Evolutionary conservation across 2,329 filamentous ascomycete species (phyloP).

Genomic region (Claviceps spartinae): DNA sequence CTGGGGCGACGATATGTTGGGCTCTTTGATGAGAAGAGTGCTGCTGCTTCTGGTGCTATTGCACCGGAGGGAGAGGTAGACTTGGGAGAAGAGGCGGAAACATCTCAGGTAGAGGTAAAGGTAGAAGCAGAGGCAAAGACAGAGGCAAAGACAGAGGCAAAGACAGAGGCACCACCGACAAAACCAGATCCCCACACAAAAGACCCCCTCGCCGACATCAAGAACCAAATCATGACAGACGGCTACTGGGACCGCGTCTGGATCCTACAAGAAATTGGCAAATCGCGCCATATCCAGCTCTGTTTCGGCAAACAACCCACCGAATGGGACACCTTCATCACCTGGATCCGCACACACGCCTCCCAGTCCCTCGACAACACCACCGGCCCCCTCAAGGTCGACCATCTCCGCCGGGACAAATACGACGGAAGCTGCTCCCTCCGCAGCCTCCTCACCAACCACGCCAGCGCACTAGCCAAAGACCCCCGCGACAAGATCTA

Average conservation of each 20-base stretch:
- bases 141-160: not conserved
- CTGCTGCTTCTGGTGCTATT: not conserved
- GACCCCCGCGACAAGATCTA: slow-evolving; percentile 16
- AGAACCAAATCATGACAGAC: slow-evolving; percentile 3
- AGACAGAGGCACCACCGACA: not conserved
- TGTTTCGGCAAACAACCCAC: slow-evolving; percentile 4
- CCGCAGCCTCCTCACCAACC: slow-evolving; percentile 5
- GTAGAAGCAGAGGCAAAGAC: too few species aligned
- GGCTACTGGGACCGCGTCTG: slow-evolving; percentile 9
- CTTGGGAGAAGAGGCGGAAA: too few species aligned
- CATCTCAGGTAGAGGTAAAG: too few species aligned
- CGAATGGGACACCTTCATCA: slow-evolving; percentile 6
- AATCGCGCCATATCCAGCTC: slow-evolving; percentile 6
- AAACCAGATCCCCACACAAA: not conserved
- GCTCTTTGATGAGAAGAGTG: not conserved
- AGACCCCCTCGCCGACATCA: not conserved
- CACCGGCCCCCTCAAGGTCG: slow-evolving; percentile 5
- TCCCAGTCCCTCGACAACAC: not conserved
- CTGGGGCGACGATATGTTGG: slow-evolving; percentile 6
- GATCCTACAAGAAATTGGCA: slow-evolving; percentile 10
- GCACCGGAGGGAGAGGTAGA: too few species aligned
- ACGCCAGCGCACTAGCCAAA: slow-evolving; percentile 5
- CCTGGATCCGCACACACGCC: slow-evolving; percentile 5
- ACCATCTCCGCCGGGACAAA: slow-evolving; percentile 6
- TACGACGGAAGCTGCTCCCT: slow-evolving; percentile 8